Conservation (phyloP, 306 rosid species). For the Leucaena leucocephala region DNA sequence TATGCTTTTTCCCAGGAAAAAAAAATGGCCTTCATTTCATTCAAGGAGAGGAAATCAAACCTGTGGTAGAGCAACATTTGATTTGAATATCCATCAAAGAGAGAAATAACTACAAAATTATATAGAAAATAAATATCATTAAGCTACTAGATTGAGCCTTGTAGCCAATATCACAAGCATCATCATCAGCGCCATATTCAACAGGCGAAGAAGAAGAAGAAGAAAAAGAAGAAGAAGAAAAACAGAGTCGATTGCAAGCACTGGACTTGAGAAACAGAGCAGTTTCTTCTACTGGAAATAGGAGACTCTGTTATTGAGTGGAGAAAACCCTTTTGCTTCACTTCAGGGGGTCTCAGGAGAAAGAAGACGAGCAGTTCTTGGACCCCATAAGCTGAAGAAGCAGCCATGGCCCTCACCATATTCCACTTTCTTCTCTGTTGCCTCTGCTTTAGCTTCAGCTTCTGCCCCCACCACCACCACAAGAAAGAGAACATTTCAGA, state of each 20-base stretch:
- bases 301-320: slow-evolving; percentile 25
- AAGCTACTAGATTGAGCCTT: slow-evolving; percentile 68
- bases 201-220: slow-evolving; percentile 36
- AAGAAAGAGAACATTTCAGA: slow-evolving; percentile 9
- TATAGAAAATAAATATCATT: slow-evolving; percentile 17
- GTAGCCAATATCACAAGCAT: slow-evolving; percentile 71
- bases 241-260: slow-evolving; percentile 31
- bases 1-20: slow-evolving; percentile 14
- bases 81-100: slow-evolving; percentile 34
- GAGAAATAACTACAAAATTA: background rate
- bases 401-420: slow-evolving; percentile 37
- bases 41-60: slow-evolving; percentile 34
- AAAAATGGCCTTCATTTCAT: slow-evolving; percentile 29
- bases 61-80: slow-evolving; percentile 30
- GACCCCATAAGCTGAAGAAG: slow-evolving; percentile 27
- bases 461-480: background rate
- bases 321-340: slow-evolving; percentile 28
- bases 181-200: slow-evolving; percentile 45
- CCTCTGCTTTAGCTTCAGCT: slow-evolving; percentile 22
- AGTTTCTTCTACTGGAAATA: slow-evolving; percentile 29
- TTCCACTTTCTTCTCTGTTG: slow-evolving; percentile 32
- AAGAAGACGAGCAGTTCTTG: slow-evolving; percentile 32
- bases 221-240: slow-evolving; percentile 32
- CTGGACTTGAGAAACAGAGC: slow-evolving; percentile 39
- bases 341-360: slow-evolving; percentile 20